Base-by-base conservation (phyloP, 306 rosid species). In the Quillaja saponaria region DNA sequence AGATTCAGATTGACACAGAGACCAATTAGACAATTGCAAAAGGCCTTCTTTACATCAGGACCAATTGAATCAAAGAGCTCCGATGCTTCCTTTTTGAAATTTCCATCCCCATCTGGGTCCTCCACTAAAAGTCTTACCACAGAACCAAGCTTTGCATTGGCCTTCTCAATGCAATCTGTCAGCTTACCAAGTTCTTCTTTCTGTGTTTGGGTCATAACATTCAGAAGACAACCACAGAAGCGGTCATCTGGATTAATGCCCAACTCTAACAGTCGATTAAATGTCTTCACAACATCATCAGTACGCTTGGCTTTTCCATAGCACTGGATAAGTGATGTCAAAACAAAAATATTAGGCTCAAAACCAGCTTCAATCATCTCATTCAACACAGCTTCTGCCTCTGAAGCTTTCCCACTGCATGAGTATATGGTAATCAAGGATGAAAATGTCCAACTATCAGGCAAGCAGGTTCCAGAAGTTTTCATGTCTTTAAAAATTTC, bases 391-490 rank as follows among this genome's bases (percentile, higher is more conserved):
- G 66, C 77, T 80, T 89, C 96, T 0, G 87, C 95, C 73, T 86
- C 84, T 0, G 59, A 62, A 56, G 86, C 89, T 42, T 84, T 78
- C 63, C 90, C 91, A 37, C 71, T 13, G 54, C 92, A 77, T 13
- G 99, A 84, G 78, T 85, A 85, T 77, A 88, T 73, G 46, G 89
- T 84, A 61, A 91, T 79, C 95, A 91, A 71, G 54, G 90, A 82
- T 28, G 99, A 92, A 81, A 71, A 92, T 11, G 99, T 75, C 86
- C 92, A 81, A 71, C 85, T 81, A 63, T 92, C 88, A 31, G 99
- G 99, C 64, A 19, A 58, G 68, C 62, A 68, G 48, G 82, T 76
- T 61, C 58, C 69, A 7, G 96, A 84, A 68, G 52, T 69, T 61
- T 83, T 92, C 88, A 92, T 77, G 49, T 92, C 95, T 60, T 74